Percentiles rank a stretch among this genome's conserved stretches.
Evolutionary conservation across 2,329 filamentous ascomycete genomes (phyloP).

Genomic region (Corinectria fuckeliana): DNA sequence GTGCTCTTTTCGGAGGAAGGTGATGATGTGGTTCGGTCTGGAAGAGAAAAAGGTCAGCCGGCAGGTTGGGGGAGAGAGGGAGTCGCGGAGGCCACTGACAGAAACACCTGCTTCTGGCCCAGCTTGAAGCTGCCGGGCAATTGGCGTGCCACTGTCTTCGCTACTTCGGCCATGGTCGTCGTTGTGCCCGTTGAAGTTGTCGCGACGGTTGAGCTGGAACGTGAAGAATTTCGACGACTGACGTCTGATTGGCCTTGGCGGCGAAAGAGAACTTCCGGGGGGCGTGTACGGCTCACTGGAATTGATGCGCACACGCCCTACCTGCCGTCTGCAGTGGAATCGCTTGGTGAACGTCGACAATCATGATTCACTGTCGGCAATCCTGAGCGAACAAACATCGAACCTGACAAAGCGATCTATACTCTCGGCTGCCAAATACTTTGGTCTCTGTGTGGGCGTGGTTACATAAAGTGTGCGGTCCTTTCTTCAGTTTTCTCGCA

Average conservation of each 20-base stretch:
- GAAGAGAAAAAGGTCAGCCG: conserved; percentile 17
- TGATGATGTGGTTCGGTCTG: conserved; percentile 83
- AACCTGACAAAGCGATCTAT: not conserved
- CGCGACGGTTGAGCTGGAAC: conserved; percentile 31
- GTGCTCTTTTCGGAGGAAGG: conserved; percentile 74
- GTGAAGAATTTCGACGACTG: conserved; percentile 40
- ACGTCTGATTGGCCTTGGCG: conserved; percentile 38
- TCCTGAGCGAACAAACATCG: not conserved
- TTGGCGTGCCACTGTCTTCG: conserved; percentile 46
- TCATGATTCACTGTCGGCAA: not conserved
- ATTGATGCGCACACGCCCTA: conserved; percentile 26
- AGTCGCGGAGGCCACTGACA: conserved; percentile 51
- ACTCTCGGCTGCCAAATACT: no score
- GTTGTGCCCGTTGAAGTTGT: conserved; percentile 32
- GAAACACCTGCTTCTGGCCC: conserved; percentile 61
- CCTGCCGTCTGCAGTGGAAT: not conserved
- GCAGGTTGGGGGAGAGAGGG: not conserved
- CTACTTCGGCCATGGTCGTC: conserved; percentile 49
- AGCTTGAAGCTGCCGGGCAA: conserved; percentile 53
- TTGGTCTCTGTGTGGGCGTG: not conserved
- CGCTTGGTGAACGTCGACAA: not conserved
- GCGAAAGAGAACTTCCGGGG: conserved; percentile 39
- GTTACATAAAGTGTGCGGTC: not conserved
- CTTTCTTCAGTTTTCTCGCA: not conserved
- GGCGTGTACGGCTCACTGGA: conserved; percentile 10